Conservation (phyloP, 1,284 basidiomycete genomes). For the Ceratobasidium theobromae region DNA sequence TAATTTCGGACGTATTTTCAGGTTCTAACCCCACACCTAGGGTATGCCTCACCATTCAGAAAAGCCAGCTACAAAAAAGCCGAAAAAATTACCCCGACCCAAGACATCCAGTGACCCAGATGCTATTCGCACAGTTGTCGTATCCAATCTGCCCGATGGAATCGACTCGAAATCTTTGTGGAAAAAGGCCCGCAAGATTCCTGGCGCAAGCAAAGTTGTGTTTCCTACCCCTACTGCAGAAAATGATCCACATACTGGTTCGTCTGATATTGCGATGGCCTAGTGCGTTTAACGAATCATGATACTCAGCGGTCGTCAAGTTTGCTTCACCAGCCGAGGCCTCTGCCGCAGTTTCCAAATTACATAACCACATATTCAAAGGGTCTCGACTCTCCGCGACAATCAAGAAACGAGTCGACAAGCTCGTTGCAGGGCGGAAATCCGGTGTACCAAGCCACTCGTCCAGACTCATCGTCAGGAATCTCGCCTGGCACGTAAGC, state of each 20-base stretch:
- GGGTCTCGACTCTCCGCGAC: slow-evolving; percentile 84
- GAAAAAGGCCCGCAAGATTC: slow-evolving; percentile 84
- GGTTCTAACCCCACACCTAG: slow-evolving; percentile 32
- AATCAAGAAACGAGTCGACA: slow-evolving; percentile 85
- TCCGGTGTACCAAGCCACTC: slow-evolving; percentile 58
- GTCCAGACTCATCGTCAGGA: slow-evolving; percentile 88
- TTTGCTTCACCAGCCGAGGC: slow-evolving; percentile 76
- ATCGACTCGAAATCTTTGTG: slow-evolving; percentile 76
- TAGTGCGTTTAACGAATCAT: not conserved
- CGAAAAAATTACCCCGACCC: slow-evolving; percentile 49
- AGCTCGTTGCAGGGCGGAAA: slow-evolving; percentile 54
- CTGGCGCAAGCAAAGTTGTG: slow-evolving; percentile 68
- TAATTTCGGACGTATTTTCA: not conserved
- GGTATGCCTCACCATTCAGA: not conserved
- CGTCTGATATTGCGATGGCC: slow-evolving; percentile 7
- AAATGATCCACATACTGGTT: slow-evolving; percentile 48
- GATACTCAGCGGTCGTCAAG: slow-evolving; percentile 64
- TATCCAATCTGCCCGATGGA: slow-evolving; percentile 69
- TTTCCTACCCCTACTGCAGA: slow-evolving; percentile 62
- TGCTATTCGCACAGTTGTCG: slow-evolving; percentile 77
- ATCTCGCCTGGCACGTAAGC: slow-evolving; percentile 70
- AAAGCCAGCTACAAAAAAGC: not conserved
- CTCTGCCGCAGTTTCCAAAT: slow-evolving; percentile 71
- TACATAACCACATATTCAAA: slow-evolving; percentile 95
- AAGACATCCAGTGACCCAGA: slow-evolving; percentile 58